Evolutionary conservation across 257 asterid species (phyloP), one percentile per base, ranked within the genome.

Genomic region (Przewalskia tangutica): DNA sequence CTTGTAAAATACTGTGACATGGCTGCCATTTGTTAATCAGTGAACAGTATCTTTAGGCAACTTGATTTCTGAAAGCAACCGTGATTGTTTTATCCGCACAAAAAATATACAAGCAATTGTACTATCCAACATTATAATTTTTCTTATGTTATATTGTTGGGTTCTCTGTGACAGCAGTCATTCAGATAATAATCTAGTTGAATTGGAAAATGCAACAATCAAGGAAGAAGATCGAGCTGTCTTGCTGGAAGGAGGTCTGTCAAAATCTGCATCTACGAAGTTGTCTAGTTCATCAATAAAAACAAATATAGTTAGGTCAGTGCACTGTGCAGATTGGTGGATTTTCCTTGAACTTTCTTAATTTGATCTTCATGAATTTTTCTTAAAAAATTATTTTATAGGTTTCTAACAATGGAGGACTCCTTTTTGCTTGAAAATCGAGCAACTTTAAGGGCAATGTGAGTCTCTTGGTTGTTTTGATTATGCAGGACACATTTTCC

Each of bases 161-260:
- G 77, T 78, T 86, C 80, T 86, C 77, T 62, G 80, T 71, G 64
- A 60, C 68, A 73, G 87, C 92, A 95, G 97, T 83, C 98, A 94
- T 87, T 89, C 98, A 53, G 98, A 95, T 86, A 89, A 83, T 86
- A 91, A 92, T 84, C 86, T 94, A 82, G 93, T 60, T 85, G 97
- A 88, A 84, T 81, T 91, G 85, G 94, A 82, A 81, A 88, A 80
- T 87, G 92, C 88, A 83, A 51, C 94, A 68, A 83, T 83, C 85
- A 92, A 89, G 83, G 99, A 95, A 81, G 98, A 94, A 82, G 97
- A 94, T 53, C 92, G 93, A 38, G 88, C 92, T 81, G 90, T 88
- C 82, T 83, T 95, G 87, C 85, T 94, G 89, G 99, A 95, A 90
- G 98, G 97, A 38, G 97, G 98, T 80, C 92, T 92, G 46, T 27